A percentile compares a stretch with the other conserved stretches of the same genome.
phyloP scores from a whole-genome alignment of 352 stramenopile genomes.

The Phytophthora colocasiae region DNA sequence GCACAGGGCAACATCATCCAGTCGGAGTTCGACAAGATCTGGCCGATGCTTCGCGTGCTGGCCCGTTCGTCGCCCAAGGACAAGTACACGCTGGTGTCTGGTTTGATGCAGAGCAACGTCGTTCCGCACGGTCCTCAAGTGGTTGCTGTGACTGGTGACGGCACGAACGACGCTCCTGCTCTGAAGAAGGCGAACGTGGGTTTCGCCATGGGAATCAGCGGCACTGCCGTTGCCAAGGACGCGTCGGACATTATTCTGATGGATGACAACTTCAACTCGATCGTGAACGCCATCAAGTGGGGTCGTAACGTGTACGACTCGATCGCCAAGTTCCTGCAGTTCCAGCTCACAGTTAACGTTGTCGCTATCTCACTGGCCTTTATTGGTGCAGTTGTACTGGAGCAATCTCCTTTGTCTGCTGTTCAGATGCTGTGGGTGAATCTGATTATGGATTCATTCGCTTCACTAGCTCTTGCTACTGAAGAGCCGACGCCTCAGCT shows the following conservation, averaged over 20 bases:
- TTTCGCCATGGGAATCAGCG: conserved; percentile 94
- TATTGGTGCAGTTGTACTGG: too few relatives aligned
- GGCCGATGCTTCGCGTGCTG: conserved; percentile 72
- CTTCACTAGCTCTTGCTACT: conserved; percentile 94
- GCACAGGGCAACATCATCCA: conserved; percentile 64
- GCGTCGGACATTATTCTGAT: conserved; percentile 96
- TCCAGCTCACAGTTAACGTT: conserved; percentile 97
- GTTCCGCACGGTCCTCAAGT: conserved; percentile 79
- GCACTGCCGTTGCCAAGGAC: conserved; percentile 95
- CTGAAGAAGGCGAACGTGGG: conserved; percentile 96
- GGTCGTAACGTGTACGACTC: conserved; percentile 97
- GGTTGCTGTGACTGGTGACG: conserved; percentile 96
- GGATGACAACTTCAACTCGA: conserved; percentile 97
- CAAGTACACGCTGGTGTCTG: conserved; percentile 73
- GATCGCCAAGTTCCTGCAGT: conserved; percentile 97
- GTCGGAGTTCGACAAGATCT: conserved; percentile 73
- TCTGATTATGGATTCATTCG: conserved; percentile 98
- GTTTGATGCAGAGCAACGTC: conserved; percentile 67
- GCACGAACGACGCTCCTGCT: conserved; percentile 95
- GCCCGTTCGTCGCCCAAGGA: conserved; percentile 69
- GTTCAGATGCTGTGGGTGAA: conserved; percentile 99
- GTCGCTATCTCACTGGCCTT: too few relatives aligned
- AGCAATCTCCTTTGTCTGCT: conserved; percentile 90
- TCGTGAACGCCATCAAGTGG: conserved; percentile 96
- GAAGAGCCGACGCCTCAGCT: conserved; percentile 90